These are phyloP conservation scores for Fusarium dlaminii DNA, from an alignment of 2,329 filamentous ascomycete genomes.

Conservation along the genomic window DNA sequence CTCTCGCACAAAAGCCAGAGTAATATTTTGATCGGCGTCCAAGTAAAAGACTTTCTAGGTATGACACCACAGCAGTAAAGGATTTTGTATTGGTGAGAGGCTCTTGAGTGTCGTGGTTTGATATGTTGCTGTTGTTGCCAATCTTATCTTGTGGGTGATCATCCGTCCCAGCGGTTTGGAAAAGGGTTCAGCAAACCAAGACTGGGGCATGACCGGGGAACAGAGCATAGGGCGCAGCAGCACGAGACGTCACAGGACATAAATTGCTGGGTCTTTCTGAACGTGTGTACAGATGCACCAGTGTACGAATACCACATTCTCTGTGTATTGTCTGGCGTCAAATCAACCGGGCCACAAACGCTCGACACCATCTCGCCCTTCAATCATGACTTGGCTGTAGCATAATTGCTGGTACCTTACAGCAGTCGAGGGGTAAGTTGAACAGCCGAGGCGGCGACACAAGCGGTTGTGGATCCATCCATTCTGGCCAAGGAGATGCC, in stretches of 20 bases:
- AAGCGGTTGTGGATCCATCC: constrained; percentile 21
- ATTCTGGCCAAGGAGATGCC: constrained; percentile 19
- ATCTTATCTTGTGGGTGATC: background rate
- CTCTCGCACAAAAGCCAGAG: background rate
- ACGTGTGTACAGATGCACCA: background rate
- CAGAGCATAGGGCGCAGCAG: background rate
- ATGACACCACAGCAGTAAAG: background rate
- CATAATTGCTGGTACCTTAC: constrained; percentile 33
- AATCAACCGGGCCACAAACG: background rate
- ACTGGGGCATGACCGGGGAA: constrained; percentile 2
- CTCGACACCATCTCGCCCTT: constrained; percentile 7
- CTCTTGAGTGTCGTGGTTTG: constrained; percentile 13
- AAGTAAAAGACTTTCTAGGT: background rate
- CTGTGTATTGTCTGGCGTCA: background rate
- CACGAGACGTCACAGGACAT: background rate
- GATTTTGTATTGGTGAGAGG: background rate
- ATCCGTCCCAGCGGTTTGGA: constrained; percentile 37
- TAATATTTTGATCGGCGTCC: background rate
- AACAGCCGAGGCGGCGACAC: constrained; percentile 25
- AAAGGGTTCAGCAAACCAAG: constrained; percentile 30
- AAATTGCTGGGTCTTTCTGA: background rate
- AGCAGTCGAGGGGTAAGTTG: constrained; percentile 28
- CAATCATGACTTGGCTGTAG: constrained; percentile 13
- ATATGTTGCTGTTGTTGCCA: background rate
- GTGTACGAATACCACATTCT: background rate